Evolutionary conservation across 2,329 filamentous ascomycete species (phyloP).

Genomic region (Aspergillus ochraceus): DNA sequence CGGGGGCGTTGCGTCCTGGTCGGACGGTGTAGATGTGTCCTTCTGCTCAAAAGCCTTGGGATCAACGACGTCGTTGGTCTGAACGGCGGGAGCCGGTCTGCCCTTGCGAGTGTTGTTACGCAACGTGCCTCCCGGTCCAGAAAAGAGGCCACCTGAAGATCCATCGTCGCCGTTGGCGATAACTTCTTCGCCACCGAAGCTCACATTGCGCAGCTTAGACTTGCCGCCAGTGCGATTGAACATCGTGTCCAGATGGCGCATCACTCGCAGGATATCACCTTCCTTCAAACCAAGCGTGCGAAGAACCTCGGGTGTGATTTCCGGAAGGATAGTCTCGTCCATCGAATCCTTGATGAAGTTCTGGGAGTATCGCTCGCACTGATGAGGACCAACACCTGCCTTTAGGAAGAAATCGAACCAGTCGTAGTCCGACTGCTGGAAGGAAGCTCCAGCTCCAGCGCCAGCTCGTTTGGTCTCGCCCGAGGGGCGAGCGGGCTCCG

Average conservation of each 20-base stretch:
- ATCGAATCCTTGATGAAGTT: conserved; percentile 90
- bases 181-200: conserved; percentile 53
- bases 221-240: conserved; percentile 63
- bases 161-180: conserved; percentile 61
- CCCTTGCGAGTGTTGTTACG: conserved; percentile 94
- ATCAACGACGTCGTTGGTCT: conserved; percentile 83
- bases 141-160: conserved; percentile 73
- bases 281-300: conserved; percentile 91
- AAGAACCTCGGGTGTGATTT: conserved; percentile 79
- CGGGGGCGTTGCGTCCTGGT: conserved; percentile 50
- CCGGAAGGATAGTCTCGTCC: conserved; percentile 88
- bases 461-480: conserved; percentile 42
- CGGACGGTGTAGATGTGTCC: conserved; percentile 47
- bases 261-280: conserved; percentile 94
- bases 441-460: conserved; percentile 41
- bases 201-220: conserved; percentile 57
- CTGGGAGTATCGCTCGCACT: conserved; percentile 91
- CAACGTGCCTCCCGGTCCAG: conserved; percentile 84
- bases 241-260: conserved; percentile 81
- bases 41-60: conserved; percentile 77
- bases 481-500: conserved; percentile 33
- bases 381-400: conserved; percentile 86
- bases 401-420: conserved; percentile 99
- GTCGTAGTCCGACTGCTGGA: conserved; percentile 68
- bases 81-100: conserved; percentile 80